Base-by-base conservation (phyloP, 768 basidiomycete species). In the Lepiota subincarnata region DNA sequence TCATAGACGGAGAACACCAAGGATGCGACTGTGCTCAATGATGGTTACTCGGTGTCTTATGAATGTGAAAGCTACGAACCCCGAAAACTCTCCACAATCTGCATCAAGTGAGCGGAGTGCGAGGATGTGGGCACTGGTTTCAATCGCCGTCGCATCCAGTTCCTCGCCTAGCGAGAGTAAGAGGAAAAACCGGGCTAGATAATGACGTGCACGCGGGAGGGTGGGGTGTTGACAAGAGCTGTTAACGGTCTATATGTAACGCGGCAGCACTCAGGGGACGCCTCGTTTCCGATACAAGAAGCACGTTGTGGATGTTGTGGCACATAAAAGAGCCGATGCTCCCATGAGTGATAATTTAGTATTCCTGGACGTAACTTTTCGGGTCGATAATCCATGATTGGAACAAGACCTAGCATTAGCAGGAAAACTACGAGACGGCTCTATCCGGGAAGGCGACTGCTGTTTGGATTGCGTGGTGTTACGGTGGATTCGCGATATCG, bases 1-100 rank as follows among this genome's bases (percentile, higher is more conserved):
- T 73, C 72, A 48, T 70, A 70, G 1, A 70, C 14, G 1, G 70
- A 60, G 43, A 70, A 69, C 13, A 64, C 58, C 34, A 70, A 53
- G 8, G 70, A 68, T 26, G 61, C 66, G 44, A 69, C 69, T 70
- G 48, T 47, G 34, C 10, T 19, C 16, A 52, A 28, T 14, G 36
- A 18, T 34, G 54, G 46, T 24, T 38, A 28, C 19, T 13, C 19
- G 8, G 12, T 28, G 11, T 19, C 22, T 12, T 35, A 13, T 24
- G 31, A 4, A 35, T 12, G 19, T 35, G 42, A 44, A 37, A 41
- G 19, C 41, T 5, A 58, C 55, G 40, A 34, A 63, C 65, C 57
- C 61, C 63, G 63, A 34, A 55, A 57, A 44, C 54, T 54, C 50
- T 60, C 54, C 22, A 64, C 48, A 37, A 59, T 45, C 6, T 60